Conservation (phyloP, 1,139 yeast species). For the Zygosaccharomyces sapae region DNA sequence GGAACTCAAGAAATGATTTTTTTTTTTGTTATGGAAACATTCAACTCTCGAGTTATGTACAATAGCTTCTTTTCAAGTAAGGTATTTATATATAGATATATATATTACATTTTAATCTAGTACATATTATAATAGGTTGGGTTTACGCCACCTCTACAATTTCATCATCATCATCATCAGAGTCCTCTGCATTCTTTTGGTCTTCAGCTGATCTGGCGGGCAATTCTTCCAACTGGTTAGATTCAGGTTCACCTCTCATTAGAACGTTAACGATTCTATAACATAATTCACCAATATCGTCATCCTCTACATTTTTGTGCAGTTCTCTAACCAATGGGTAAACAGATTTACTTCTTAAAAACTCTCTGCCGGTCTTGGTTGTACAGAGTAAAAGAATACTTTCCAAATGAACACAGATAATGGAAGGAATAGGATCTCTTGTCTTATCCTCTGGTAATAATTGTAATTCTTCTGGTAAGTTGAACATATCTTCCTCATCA, state of each 20-base stretch:
- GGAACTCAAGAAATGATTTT: conserved; percentile 50
- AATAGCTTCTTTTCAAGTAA: neutral
- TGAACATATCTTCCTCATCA: conserved; percentile 80
- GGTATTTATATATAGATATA: too few relatives aligned
- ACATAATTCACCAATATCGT: conserved; percentile 62
- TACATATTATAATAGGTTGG: neutral
- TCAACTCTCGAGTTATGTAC: conserved; percentile 3
- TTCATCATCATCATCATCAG: conserved; percentile 25
- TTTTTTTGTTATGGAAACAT: neutral
- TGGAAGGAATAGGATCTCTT: conserved; percentile 67
- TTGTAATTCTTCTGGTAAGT: conserved; percentile 86
- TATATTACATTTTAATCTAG: too few relatives aligned
- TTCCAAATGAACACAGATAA: conserved; percentile 70
- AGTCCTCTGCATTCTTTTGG: neutral
- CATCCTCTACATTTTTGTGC: conserved; percentile 64
- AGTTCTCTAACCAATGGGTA: conserved; percentile 82
- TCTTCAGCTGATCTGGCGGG: conserved; percentile 41
- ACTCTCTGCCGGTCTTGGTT: conserved; percentile 66
- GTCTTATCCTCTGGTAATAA: conserved; percentile 71
- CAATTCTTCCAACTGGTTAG: conserved; percentile 51
- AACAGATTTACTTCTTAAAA: conserved; percentile 69
- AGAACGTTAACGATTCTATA: conserved; percentile 78
- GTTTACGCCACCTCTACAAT: conserved; percentile 35
- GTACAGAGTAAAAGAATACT: conserved; percentile 73
- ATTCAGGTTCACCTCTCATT: conserved; percentile 80